phyloP scores from a whole-genome alignment of 371 early-diverging fungal species.

The Mucor irregularis region DNA sequence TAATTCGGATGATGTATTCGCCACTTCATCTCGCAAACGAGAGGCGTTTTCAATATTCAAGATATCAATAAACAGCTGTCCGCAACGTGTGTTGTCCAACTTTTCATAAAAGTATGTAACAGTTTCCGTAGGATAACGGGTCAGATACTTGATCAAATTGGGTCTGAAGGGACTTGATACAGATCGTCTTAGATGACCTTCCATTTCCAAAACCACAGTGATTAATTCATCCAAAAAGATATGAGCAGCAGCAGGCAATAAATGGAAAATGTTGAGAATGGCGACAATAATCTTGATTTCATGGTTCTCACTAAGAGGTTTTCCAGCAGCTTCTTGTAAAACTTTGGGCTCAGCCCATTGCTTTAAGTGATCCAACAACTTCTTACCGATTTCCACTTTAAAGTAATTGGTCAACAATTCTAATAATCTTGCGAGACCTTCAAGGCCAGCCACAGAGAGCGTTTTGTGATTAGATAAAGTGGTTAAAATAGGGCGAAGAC shows the following conservation, averaged over 20 bases:
- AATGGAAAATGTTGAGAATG: constrained; percentile 90
- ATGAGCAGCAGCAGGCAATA: constrained; percentile 91
- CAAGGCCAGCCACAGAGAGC: constrained; percentile 88
- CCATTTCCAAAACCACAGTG: constrained; percentile 81
- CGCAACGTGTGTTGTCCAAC: constrained; percentile 53
- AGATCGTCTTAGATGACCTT: constrained; percentile 76
- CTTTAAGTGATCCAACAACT: constrained; percentile 94
- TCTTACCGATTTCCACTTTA: constrained; percentile 97
- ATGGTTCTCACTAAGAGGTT: constrained; percentile 83
- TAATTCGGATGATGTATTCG: constrained; percentile 59
- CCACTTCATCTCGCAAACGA: constrained; percentile 70
- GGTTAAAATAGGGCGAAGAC: constrained; percentile 92
- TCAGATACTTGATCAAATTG: constrained; percentile 88
- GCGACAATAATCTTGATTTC: constrained; percentile 93
- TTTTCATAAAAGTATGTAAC: constrained; percentile 84
- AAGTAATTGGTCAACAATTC: constrained; percentile 96
- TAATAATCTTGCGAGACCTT: constrained; percentile 91
- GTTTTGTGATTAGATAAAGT: constrained; percentile 94
- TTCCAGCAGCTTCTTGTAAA: constrained; percentile 78
- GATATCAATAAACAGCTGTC: constrained; percentile 74
- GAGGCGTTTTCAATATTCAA: constrained; percentile 64
- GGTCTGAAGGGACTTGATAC: constrained; percentile 91
- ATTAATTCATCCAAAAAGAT: constrained; percentile 92
- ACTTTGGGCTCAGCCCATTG: constrained; percentile 89
- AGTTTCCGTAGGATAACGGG: constrained; percentile 84